These are phyloP conservation scores for Styphnolobium japonicum DNA, from an alignment of 306 rosid species.

Conservation along the genomic window DNA sequence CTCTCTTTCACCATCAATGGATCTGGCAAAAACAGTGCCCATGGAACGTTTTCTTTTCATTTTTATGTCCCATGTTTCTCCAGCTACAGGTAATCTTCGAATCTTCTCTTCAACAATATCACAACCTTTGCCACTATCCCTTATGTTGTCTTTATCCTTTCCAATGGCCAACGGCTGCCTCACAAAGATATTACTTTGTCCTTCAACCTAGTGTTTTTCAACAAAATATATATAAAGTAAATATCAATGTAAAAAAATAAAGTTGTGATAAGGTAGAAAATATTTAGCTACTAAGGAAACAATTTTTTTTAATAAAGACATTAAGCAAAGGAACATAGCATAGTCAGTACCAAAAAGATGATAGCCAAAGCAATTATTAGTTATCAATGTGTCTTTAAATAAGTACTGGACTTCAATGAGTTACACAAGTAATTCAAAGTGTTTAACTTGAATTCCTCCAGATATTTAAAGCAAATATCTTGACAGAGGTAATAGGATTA, in stretches of 20 bases:
- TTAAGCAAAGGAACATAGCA: not conserved
- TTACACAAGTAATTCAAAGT: constrained; percentile 5
- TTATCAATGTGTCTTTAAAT: not conserved
- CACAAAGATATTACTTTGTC: constrained; percentile 44
- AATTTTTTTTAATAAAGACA: not conserved
- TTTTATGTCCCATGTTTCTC: constrained; percentile 77
- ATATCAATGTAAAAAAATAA: not conserved
- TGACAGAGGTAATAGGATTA: constrained; percentile 1
- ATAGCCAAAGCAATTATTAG: constrained; percentile 14
- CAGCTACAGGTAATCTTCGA: constrained; percentile 63
- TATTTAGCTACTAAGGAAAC: not conserved
- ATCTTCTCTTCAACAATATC: constrained; percentile 74
- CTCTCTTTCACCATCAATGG: constrained; percentile 68
- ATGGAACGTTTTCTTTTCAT: constrained; percentile 77
- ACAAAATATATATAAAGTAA: constrained; percentile 7
- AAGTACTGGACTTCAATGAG: constrained; percentile 1
- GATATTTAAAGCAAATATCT: not conserved
- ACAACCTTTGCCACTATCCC: constrained; percentile 64
- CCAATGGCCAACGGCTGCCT: constrained; percentile 59
- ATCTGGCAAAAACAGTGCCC: constrained; percentile 52
- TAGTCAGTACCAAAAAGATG: constrained; percentile 10
- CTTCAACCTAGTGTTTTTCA: constrained; percentile 58
- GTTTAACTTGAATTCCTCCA: constrained; percentile 9
- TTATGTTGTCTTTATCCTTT: constrained; percentile 58
- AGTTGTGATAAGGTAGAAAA: not conserved